Evolutionary conservation across 352 stramenopile species (phyloP), one percentile per base, ranked within the genome.

Genomic region (Globisporangium cederbergense): DNA sequence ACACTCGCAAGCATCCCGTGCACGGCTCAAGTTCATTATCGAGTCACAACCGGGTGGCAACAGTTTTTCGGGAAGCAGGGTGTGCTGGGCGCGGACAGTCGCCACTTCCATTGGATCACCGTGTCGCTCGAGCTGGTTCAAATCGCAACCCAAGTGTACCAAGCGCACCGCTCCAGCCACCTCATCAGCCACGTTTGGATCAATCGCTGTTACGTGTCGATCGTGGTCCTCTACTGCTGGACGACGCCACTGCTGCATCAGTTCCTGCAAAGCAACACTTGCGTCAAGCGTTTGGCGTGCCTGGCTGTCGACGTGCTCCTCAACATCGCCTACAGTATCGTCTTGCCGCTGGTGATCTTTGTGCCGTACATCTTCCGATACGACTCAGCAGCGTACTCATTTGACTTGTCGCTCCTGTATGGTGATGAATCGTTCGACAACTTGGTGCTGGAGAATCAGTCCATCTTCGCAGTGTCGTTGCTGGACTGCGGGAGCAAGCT

Each of bases 371-470:
- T 69, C 4, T 38, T 66, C 36, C 47, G 64, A 10, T 84, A 76
- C 42, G 66, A 84, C 38, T 47, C 71, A 10, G 40, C 73, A 4
- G 45, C 13, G n/a, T 75, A 70, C 52, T 67, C 68, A 30, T 84
- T 86, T 47, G 60, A 74, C 5, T 53, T 73, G 25, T 6, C 34
- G 11, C 22, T 77, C 13, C 59, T 83, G 9, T 88, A 86, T 42
- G 71, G 70, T 7, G 79, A 88, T 36, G 64, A 71, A 53, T 66
- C 30, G 32, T 86, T 83, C 32, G 61, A 61, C 6, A 81, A 76
- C 42, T 60, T 86, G 28, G 71, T 88, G 5, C 67, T 77, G 14
- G 76, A 88, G 51, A 65, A 65, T 20, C 60, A 65, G 16, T 59
- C 47, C 13, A 65, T 65, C 36, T 65, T 65, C 13, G 60, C 60